These are phyloP conservation scores for Salix caprea DNA, from an alignment of 345 rosid species.

Conservation along the genomic window DNA sequence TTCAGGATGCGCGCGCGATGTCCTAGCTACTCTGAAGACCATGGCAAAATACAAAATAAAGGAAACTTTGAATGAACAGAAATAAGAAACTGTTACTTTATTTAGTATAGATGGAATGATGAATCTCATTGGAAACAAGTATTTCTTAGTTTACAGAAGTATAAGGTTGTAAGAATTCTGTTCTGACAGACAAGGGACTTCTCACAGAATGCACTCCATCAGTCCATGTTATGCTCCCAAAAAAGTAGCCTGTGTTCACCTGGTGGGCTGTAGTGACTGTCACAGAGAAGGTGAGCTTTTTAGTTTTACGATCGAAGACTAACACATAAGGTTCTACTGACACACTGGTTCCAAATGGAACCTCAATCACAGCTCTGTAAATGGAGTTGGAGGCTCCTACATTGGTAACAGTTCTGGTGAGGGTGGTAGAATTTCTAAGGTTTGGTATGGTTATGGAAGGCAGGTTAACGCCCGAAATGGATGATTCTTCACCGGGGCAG, in stretches of 20 bases:
- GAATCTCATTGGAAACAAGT: no score
- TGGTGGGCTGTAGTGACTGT: conserved; percentile 19
- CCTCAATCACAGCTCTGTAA: conserved; percentile 40
- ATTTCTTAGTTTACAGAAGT: conserved; percentile 5
- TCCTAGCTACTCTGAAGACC: no score
- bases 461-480: conserved; percentile 45
- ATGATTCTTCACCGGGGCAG: conserved; percentile 26
- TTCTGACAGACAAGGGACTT: conserved; percentile 51
- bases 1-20: no score
- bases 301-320: conserved; percentile 20
- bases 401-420: conserved; percentile 52
- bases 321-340: conserved; percentile 20
- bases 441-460: conserved; percentile 61
- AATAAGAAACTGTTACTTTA: no score
- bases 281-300: conserved; percentile 18
- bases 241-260: conserved; percentile 41
- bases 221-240: conserved; percentile 65
- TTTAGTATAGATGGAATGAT: no score
- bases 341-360: conserved; percentile 32
- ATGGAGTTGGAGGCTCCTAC: conserved; percentile 38
- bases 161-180: conserved; percentile 16
- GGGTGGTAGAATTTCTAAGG: conserved; percentile 25
- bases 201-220: conserved; percentile 34
- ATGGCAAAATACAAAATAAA: no score
- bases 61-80: no score